Evolutionary conservation across 2,329 filamentous ascomycete genomes (phyloP).

Genomic region (Xylariomycetidae sp.): DNA sequence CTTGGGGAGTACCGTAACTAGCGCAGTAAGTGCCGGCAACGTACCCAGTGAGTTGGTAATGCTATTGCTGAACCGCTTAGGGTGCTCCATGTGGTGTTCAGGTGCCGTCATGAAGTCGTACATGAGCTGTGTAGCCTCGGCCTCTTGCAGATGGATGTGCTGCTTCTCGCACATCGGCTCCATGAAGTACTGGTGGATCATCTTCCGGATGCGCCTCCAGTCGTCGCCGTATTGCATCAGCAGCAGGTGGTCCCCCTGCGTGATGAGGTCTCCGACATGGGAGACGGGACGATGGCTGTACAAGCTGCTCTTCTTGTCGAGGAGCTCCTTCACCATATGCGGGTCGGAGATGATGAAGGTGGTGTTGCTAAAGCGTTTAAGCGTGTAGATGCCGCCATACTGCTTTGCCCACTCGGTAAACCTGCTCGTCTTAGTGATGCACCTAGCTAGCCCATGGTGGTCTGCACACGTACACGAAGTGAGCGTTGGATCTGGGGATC

Average conservation of each 20-base stretch:
- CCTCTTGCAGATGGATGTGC: slow-evolving; percentile 36
- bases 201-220: slow-evolving; percentile 39
- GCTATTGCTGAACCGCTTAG: slow-evolving; percentile 42
- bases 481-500: slow-evolving; percentile 5
- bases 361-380: slow-evolving; percentile 7
- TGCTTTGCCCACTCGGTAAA: slow-evolving; percentile 7
- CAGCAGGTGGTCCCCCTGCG: slow-evolving; percentile 34
- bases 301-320: slow-evolving; percentile 6
- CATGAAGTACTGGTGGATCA: slow-evolving; percentile 38
- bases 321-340: slow-evolving; percentile 4
- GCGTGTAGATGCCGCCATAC: slow-evolving; percentile 7
- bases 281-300: slow-evolving; percentile 37
- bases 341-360: slow-evolving; percentile 6
- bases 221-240: slow-evolving; percentile 38
- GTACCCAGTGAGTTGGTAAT: slow-evolving; percentile 34
- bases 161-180: slow-evolving; percentile 37
- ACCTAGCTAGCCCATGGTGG: neutral
- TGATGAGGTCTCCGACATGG: slow-evolving; percentile 37
- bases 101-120: slow-evolving; percentile 35
- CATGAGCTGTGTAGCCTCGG: slow-evolving; percentile 42
- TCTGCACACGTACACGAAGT: slow-evolving; percentile 4
- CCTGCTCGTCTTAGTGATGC: slow-evolving; percentile 2
- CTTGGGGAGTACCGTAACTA: neutral
- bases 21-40: neutral
- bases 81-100: slow-evolving; percentile 37